A percentile compares a stretch with the other conserved stretches of the same genome.
Evolutionary conservation across 2,329 filamentous ascomycete species (phyloP).

Genomic region (Rhexocercosporidium sp.): DNA sequence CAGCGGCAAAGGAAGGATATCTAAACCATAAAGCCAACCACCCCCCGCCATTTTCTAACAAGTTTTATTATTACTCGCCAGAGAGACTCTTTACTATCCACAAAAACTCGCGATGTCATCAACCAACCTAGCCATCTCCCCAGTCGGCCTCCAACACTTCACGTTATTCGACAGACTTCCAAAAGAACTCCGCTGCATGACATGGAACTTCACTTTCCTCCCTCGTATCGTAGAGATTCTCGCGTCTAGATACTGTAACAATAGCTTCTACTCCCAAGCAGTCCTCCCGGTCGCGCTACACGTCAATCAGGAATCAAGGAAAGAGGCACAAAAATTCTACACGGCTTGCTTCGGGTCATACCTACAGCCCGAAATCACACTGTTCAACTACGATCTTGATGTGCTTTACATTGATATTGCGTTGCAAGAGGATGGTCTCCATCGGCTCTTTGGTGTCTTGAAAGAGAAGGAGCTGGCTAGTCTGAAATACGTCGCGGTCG

Average conservation of each 20-base stretch:
- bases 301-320: neutral
- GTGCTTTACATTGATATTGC: conserved; percentile 15
- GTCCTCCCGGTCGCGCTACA: neutral
- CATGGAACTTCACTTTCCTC: conserved; percentile 23
- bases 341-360: neutral
- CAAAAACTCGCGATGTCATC: neutral
- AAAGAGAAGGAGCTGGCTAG: conserved; percentile 4
- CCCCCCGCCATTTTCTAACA: too few species aligned
- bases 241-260: neutral
- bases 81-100: too few species aligned
- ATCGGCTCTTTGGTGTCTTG: conserved; percentile 1
- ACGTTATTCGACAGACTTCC: conserved; percentile 18
- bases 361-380: neutral
- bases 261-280: conserved; percentile 9
- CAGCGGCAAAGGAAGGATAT: neutral
- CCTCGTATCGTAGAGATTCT: conserved; percentile 16
- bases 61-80: too few species aligned
- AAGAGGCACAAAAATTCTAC: neutral
- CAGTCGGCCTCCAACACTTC: conserved; percentile 17
- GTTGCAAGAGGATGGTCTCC: neutral
- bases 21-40: neutral
- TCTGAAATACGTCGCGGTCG: conserved; percentile 14
- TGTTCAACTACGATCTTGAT: conserved; percentile 21
- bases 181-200: conserved; percentile 20
- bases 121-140: neutral